These are phyloP conservation scores for Coniophora puteana DNA, from an alignment of 1,284 basidiomycete genomes.

Conservation along the genomic window DNA sequence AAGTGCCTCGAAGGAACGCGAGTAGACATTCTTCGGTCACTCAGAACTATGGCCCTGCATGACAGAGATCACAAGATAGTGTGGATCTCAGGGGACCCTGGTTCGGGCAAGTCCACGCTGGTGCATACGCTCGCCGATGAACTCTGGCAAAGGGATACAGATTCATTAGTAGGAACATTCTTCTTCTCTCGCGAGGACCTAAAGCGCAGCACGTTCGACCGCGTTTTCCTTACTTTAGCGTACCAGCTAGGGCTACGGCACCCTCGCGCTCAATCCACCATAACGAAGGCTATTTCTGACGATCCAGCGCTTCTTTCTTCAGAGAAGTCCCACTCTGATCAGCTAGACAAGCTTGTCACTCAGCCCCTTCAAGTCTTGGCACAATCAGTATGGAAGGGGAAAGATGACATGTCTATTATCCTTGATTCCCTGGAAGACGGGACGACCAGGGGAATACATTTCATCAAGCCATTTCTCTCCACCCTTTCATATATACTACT, in stretches of 20 bases:
- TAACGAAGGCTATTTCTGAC: constrained; percentile 10
- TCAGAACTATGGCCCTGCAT: constrained; percentile 16
- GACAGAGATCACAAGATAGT: constrained; percentile 7
- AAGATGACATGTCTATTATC: too few relatives aligned
- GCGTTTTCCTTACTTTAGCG: constrained; percentile 13
- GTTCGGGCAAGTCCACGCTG: constrained; percentile 19
- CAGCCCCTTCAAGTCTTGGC: constrained; percentile 9
- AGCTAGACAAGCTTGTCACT: constrained; percentile 14
- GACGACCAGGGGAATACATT: constrained; percentile 17
- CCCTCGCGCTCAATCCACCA: constrained; percentile 6
- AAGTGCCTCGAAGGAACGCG: constrained; percentile 21
- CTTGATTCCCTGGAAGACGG: constrained; percentile 20
- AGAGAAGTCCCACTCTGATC: constrained; percentile 17
- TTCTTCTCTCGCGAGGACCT: constrained; percentile 17
- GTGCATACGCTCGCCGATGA: constrained; percentile 18
- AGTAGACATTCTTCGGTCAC: constrained; percentile 13
- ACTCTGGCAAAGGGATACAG: constrained; percentile 10
- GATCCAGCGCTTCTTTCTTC: constrained; percentile 14
- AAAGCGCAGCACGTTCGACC: constrained; percentile 9
- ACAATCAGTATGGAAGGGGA: too few relatives aligned
- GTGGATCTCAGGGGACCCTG: constrained; percentile 17
- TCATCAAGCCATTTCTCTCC: too few relatives aligned
- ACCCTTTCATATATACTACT: constrained; percentile 12
- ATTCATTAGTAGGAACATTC: constrained; percentile 16
- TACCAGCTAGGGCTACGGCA: constrained; percentile 11